phyloP scores from a whole-genome alignment of 2,329 filamentous ascomycete genomes.

The Aspergillus fumigatus region DNA sequence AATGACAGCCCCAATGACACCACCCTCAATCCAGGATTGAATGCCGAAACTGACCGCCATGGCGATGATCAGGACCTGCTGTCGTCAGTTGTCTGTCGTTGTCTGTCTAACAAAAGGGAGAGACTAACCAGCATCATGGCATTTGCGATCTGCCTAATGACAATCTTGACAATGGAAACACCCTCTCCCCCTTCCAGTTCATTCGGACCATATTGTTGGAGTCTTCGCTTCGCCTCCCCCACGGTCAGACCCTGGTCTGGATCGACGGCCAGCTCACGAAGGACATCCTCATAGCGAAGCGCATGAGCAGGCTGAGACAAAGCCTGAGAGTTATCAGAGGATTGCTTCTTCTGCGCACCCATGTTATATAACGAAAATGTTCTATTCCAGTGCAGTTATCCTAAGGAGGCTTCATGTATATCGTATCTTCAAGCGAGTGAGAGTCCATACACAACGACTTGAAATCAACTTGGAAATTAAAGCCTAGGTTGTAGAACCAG shows the following conservation, averaged over 20 bases:
- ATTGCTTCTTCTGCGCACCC: constrained; percentile 1
- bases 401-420: constrained; percentile 32
- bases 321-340: constrained; percentile 41
- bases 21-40: constrained; percentile 55
- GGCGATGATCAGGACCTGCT: constrained; percentile 70
- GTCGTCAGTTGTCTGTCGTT: neutral
- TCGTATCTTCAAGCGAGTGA: constrained; percentile 26
- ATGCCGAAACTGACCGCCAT: constrained; percentile 62
- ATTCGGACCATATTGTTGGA: constrained; percentile 58
- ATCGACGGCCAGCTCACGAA: constrained; percentile 53
- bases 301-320: constrained; percentile 61
- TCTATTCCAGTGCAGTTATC: constrained; percentile 6
- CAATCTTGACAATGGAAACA: constrained; percentile 65
- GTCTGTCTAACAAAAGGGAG: neutral
- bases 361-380: constrained; percentile 1
- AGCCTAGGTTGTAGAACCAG: neutral
- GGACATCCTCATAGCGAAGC: constrained; percentile 50
- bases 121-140: constrained; percentile 60
- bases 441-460: constrained; percentile 26
- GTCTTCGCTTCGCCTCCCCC: constrained; percentile 50
- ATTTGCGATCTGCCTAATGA: constrained; percentile 63
- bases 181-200: constrained; percentile 61
- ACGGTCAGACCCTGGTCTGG: constrained; percentile 54
- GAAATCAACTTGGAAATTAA: neutral
- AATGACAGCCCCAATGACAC: constrained; percentile 57